Evolutionary conservation across 164 flowering plant genomes (phyloP).

Genomic region (Piper longum): DNA sequence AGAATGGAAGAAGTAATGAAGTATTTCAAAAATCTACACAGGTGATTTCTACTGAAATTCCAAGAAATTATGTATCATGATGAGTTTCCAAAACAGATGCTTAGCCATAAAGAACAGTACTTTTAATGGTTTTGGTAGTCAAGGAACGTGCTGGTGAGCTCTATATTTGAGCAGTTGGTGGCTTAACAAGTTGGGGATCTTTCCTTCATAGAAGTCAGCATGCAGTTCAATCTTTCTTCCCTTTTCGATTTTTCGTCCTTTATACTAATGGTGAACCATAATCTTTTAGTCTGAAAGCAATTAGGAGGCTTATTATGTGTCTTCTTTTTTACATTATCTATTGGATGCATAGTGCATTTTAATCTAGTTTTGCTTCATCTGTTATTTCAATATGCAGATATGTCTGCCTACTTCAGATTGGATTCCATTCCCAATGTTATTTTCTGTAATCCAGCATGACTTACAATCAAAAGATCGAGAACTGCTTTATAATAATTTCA

Average conservation of each 20-base stretch:
- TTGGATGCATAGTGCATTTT: neutral
- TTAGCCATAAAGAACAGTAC: neutral
- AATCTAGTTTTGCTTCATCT: neutral
- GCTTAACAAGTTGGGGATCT: constrained; percentile 1
- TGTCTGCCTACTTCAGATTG: constrained; percentile 49
- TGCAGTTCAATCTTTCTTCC: constrained; percentile 2
- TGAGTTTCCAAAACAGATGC: neutral
- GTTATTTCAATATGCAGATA: constrained; percentile 1
- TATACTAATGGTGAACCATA: neutral
- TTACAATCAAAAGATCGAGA: constrained; percentile 16
- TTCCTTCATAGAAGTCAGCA: constrained; percentile 1
- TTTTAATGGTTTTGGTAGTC: neutral
- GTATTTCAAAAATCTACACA: neutral
- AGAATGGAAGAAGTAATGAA: neutral
- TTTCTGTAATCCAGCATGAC: constrained; percentile 32
- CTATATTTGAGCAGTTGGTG: constrained; percentile 7
- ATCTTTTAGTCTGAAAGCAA: neutral
- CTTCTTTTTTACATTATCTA: neutral
- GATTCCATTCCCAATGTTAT: constrained; percentile 50
- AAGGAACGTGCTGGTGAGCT: neutral
- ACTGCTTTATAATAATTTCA: constrained; percentile 3
- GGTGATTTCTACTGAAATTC: neutral
- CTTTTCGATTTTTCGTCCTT: constrained; percentile 1
- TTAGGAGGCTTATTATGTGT: neutral
- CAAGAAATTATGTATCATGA: neutral